Conservation (phyloP, 306 rosid species). For the Dryas alaskensis region DNA sequence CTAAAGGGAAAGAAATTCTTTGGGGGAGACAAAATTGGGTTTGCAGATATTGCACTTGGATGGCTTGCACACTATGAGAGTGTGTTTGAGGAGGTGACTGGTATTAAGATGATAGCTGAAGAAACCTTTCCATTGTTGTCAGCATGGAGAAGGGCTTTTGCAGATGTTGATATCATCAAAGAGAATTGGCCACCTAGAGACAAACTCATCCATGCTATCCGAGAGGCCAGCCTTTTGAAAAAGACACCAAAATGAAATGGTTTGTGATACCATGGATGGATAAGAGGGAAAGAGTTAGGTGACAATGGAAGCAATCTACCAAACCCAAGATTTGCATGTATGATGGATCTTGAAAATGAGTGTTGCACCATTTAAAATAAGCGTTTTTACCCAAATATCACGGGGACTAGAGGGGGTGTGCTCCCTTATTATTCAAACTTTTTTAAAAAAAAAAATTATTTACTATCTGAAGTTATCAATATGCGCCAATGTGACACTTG, state of each 20-base stretch:
- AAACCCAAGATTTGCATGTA: too few species aligned
- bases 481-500: too few species aligned
- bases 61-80: slow-evolving; percentile 17
- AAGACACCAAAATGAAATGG: not conserved
- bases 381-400: too few species aligned
- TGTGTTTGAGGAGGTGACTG: slow-evolving; percentile 13
- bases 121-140: slow-evolving; percentile 22
- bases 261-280: too few species aligned
- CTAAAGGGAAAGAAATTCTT: slow-evolving; percentile 30
- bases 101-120: slow-evolving; percentile 10
- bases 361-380: too few species aligned
- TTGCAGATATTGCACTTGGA: slow-evolving; percentile 31
- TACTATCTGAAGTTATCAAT: too few species aligned
- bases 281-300: too few species aligned
- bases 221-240: not conserved
- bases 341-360: too few species aligned
- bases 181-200: slow-evolving; percentile 32
- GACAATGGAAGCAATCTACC: too few species aligned
- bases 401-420: too few species aligned
- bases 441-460: too few species aligned
- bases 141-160: slow-evolving; percentile 25
- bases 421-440: too few species aligned
- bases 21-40: slow-evolving; percentile 22
- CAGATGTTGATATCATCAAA: slow-evolving; percentile 27
- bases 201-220: slow-evolving; percentile 24